Percentiles rank a stretch among this genome's conserved stretches.
phyloP scores from a whole-genome alignment of 2,329 filamentous ascomycete genomes.

The Aureobasidium melanogenum region DNA sequence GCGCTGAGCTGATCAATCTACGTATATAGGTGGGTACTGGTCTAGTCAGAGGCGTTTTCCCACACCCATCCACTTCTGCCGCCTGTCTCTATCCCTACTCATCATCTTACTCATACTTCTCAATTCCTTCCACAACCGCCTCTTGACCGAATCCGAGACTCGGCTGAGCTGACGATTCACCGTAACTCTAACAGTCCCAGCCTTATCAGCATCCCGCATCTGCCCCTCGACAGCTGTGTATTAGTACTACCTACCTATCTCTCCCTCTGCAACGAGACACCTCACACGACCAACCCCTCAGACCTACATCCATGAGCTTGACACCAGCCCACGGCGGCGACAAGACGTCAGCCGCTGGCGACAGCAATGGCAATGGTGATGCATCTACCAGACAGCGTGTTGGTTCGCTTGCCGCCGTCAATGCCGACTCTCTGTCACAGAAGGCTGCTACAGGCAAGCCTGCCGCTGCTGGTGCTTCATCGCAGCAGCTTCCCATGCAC shows the following conservation, averaged over 20 bases:
- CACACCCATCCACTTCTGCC: not conserved
- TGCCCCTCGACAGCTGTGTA: constrained; percentile 9
- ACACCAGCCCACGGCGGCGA: not conserved
- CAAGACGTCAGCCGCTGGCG: not conserved
- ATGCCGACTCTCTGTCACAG: not conserved
- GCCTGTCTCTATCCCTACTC: not conserved
- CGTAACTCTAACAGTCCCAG: not conserved
- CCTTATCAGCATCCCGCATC: constrained; percentile 1
- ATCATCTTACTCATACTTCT: not conserved
- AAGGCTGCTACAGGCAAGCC: not conserved
- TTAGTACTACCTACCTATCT: not conserved
- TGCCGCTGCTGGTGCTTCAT: not conserved
- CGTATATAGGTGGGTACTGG: constrained; percentile 1
- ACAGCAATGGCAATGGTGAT: not conserved
- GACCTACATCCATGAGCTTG: not conserved
- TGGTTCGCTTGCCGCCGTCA: not conserved
- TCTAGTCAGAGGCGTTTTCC: not conserved
- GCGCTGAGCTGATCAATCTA: constrained; percentile 4
- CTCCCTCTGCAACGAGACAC: not conserved
- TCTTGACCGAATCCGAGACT: not conserved
- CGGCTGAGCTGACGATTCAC: not conserved
- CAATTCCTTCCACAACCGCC: not conserved
- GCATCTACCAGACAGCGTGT: not conserved
- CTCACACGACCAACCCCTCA: not conserved
- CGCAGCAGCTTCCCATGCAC: not conserved